Evolutionary conservation across 495 filamentous ascomycete species (phyloP), one percentile per base, ranked within the genome.

Genomic region (Glonium stellatum): DNA sequence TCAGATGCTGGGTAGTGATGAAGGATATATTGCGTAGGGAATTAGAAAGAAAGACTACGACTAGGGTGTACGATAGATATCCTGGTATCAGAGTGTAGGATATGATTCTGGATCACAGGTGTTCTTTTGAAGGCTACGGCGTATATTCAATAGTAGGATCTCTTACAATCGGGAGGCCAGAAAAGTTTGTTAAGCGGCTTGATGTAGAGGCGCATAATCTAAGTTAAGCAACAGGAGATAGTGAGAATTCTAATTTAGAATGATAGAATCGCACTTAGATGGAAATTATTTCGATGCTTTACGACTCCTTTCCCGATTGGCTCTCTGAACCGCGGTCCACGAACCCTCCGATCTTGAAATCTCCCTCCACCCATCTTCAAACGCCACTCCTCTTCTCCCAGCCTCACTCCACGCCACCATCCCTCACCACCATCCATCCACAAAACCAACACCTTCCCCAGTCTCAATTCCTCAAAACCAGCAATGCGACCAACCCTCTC

Each of bases 21-120:
- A 60, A n/a, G 65, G 65, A 36, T 67, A 59, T 47, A 67, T 67
- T 58, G 53, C 50, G n/a, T 67, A 23, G 25, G 48, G 8, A 23
- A 12, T 44, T 44, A 18, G 39, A 11, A 44, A 31, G 27, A 31
- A 31, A 3, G 6, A 15, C 39, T 44, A 15, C 13, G 39, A 44
- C 4, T 44, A 18, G 12, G 12, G 10, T 44, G 39, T 44, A 44
- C 39, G 39, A 44, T 44, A 44, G 27, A 44, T 44, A 44, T 18
- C 39, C 18, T 13, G 39, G 18, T 15, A 44, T 15, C 1, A 18
- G 39, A 44, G 13, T 44, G 39, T 44, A 18, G 18, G 39, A 13
- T 44, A 44, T 44, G 10, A 15, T 18, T 4, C 4, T 11, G 13
- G 12, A 18, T 15, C 18, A 4, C 18, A 18, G 39, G 18, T 13